Conservation (phyloP, 2,329 filamentous ascomycete species). For the Hymenoscyphus albidus region DNA sequence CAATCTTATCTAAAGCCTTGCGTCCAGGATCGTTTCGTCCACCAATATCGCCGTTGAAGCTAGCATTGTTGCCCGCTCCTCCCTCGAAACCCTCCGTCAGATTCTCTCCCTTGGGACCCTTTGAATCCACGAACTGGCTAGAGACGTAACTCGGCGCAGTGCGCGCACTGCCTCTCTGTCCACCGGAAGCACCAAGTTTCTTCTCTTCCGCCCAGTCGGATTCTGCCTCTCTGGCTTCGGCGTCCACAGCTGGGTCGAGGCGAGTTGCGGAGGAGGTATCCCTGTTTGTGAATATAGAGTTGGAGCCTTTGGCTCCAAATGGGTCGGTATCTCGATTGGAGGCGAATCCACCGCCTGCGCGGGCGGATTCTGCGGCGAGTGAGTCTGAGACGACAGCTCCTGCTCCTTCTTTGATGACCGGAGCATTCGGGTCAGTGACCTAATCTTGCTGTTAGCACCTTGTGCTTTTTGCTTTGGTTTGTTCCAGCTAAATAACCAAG, state of each 20-base stretch:
- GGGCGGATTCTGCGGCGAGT: conserved; percentile 69
- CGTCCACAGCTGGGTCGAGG: conserved; percentile 41
- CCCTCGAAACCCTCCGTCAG: conserved; percentile 31
- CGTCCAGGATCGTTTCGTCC: conserved; percentile 46
- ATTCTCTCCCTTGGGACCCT: conserved; percentile 30
- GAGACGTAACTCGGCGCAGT: conserved; percentile 31
- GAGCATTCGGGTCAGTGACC: conserved; percentile 48
- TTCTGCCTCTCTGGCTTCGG: conserved; percentile 24
- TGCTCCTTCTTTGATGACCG: conserved; percentile 52
- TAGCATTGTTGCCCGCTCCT: conserved; percentile 31
- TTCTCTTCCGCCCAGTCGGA: conserved; percentile 27
- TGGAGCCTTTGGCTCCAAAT: conserved; percentile 45
- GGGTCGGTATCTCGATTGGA: conserved; percentile 53
- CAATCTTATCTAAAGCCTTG: conserved; percentile 43
- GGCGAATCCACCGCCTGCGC: conserved; percentile 55
- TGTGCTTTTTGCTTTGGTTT: neutral
- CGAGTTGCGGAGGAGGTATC: conserved; percentile 50
- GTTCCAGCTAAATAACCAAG: neutral
- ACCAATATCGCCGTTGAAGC: conserved; percentile 41
- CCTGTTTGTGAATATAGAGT: conserved; percentile 53
- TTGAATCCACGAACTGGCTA: conserved; percentile 21
- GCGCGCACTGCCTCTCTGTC: conserved; percentile 18
- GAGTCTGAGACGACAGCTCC: conserved; percentile 66
- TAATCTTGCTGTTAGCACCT: conserved; percentile 25
- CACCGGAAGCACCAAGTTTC: conserved; percentile 20